Conservation (phyloP, 176 grass and related monocot genomes). For the Hyparrhenia diplandra region DNA sequence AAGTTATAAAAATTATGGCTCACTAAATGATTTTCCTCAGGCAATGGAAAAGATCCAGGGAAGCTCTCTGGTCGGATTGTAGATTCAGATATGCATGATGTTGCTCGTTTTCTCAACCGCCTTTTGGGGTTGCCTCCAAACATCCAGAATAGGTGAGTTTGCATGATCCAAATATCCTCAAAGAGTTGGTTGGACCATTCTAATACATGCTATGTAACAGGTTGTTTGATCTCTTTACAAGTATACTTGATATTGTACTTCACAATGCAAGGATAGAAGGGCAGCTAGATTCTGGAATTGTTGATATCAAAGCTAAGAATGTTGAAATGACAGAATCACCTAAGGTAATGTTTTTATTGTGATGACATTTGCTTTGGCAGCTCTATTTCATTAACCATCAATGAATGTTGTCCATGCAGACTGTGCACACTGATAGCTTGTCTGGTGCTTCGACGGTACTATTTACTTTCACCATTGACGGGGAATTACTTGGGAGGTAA, state of each 20-base stretch:
- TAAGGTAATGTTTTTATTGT: conserved; percentile 48
- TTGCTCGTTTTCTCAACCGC: conserved; percentile 95
- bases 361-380: conserved; percentile 12
- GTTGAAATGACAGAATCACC: conserved; percentile 83
- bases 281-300: conserved; percentile 96
- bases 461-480: conserved; percentile 87
- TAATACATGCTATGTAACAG: conserved; percentile 48
- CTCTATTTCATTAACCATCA: conserved; percentile 11
- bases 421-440: conserved; percentile 80
- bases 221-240: conserved; percentile 91
- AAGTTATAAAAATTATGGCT: not conserved
- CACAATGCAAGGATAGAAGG: conserved; percentile 89
- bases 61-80: conserved; percentile 90
- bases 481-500: conserved; percentile 90
- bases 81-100: conserved; percentile 96
- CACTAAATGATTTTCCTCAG: conserved; percentile 44
- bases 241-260: conserved; percentile 76
- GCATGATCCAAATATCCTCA: not conserved
- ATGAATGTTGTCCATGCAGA: conserved; percentile 53
- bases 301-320: conserved; percentile 93
- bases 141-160: conserved; percentile 83
- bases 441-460: conserved; percentile 84
- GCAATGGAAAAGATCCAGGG: conserved; percentile 65
- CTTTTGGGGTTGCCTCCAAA: conserved; percentile 81
- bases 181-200: not conserved